Base-by-base conservation (phyloP, 2,329 filamentous ascomycete species). In the Epichloe gansuensis region DNA sequence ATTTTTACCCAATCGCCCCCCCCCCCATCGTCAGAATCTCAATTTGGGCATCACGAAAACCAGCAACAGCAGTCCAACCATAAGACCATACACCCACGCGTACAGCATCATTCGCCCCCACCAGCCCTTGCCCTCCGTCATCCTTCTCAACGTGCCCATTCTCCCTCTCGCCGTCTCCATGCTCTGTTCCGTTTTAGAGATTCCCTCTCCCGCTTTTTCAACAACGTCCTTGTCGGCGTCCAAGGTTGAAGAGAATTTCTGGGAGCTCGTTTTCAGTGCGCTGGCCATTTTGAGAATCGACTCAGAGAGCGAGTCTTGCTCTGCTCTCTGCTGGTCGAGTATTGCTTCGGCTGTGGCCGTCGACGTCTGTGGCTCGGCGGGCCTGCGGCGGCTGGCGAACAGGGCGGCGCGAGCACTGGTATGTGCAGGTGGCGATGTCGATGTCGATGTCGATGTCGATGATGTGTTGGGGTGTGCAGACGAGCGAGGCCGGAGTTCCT, bases 91-190 rank as follows among this genome's bases (percentile, higher is more conserved):
- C 47, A 96, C 89, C 76, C 87, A 85, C 40, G 75, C 84, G 72
- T 93, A 95, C 55, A 96, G 73, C 69, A 91, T 74, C 73, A 95
- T 79, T 50, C 90, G 73, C 5, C 85, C 89, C 81, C 79, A 89
- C 85, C 86, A 94, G 0, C 89, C 89, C 64, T 85, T 84, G 3
- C 89, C 90, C 71, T 96, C 91, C 15, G 85, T 89, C 82, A 95
- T 89, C 50, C 77, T 77, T 59, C 80, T 74, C 63, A 97, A 67
- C 61, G 79, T 76, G 1, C 87, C 84, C 87, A 97, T 94, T 56
- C 81, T 74, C 56, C 80, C 78, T 50, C 81, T 81, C 3, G 90
- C 89, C 1, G 81, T 78, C 54, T 89, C 83, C 77, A 97, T 85
- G 17, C 83, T 83, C 45, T 75, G 70, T 54, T 85, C 82, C 60